Base-by-base conservation (phyloP, 164 flowering plant species). In the Stephania japonica region DNA sequence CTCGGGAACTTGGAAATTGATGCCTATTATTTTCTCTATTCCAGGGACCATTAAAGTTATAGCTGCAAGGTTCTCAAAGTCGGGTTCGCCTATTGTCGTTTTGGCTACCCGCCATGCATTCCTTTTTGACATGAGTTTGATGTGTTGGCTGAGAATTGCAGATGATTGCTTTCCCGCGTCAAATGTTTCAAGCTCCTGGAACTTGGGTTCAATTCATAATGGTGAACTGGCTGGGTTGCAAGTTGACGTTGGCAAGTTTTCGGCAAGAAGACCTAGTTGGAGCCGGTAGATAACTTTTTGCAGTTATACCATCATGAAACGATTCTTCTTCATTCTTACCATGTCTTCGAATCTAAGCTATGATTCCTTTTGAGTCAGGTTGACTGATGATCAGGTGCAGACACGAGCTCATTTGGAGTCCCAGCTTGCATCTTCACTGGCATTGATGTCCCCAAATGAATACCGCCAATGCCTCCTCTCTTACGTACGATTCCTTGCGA, bases 401-500 rank as follows among this genome's bases (percentile, higher is more conserved):
- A 96, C 97, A 41, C 97, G 99, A 66, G 95, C 98, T 78, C 98
- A 96, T 83, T 83, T 96, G 85, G 99, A 96, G 82, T 78, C 94
- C 76, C 98, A 96, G 82, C 63, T 96, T 77, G 98, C 96, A 72
- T 92, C 99, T 7, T 85, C 99, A 3, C 66, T 91, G 78, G 94
- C 96, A 50, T 83, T 96, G 80, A 84, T 84, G 81, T 93, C 99
- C 25, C 87, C 97, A 23, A 91, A 78, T 69, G 99, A 96, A 79
- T 96, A 96, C 77, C 89, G 90, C 38, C 98, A 91, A 56, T 88
- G 93, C 81, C 97, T 96, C 74, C 83, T 96, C 16, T 90, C 98
- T 41, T 96, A 96, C 66, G 75, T 91, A 42, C 89, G 99, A 7
- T 93, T 89, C 75, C 78, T 96, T 24, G 94, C 98, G 75, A 92